Base-by-base conservation (phyloP, 257 asterid species). In the Jacaranda copaia region DNA sequence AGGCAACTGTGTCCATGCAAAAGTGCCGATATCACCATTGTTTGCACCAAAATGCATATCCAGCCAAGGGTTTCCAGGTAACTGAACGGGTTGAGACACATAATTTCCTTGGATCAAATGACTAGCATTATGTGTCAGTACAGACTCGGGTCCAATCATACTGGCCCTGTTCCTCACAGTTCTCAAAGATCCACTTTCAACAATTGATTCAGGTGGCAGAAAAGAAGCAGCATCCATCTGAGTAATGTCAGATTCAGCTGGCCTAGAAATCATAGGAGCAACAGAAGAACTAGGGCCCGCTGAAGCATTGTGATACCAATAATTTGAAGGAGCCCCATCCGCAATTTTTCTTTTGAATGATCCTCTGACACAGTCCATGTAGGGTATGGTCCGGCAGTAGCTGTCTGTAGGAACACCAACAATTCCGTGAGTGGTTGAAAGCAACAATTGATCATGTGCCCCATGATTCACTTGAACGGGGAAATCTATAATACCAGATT, bases 261-360 rank as follows among this genome's bases (percentile, higher is more conserved):
- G 16, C 70, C 60, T 19, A 36, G 79, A 58, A 82, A 40, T 46
- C 38, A 66, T 20, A 11, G 83, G 79, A 51, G 73, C 56, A 73
- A 84, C 83, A 32, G 97, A 85, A 78, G 92, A 88, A 81, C 94
- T 87, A 62, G 94, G 80, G 56, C 92, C 94, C 1, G 81, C 93
- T 38, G 81, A 74, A 75, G 87, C 80, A 60, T 84, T 81, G 43
- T 84, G 85, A 55, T 70, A 74, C 25, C 49, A 82, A 66, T 39
- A 73, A 56, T 68, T 70, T 6, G 76, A 63, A n/a, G 80, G 70
- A 73, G 73, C 56, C 59, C 81, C 85, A 32, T 81, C 87, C 0
- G 85, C 91, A n/a, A 76, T 87, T 82, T 88, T 92, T 80, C 88
- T 85, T 91, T 90, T 93, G 51, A 82, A 87, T 10, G 86, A 72